Evolutionary conservation across 768 basidiomycete genomes (phyloP), one percentile per base, ranked within the genome.

Genomic region (Boletus pseudo-olivaceus): DNA sequence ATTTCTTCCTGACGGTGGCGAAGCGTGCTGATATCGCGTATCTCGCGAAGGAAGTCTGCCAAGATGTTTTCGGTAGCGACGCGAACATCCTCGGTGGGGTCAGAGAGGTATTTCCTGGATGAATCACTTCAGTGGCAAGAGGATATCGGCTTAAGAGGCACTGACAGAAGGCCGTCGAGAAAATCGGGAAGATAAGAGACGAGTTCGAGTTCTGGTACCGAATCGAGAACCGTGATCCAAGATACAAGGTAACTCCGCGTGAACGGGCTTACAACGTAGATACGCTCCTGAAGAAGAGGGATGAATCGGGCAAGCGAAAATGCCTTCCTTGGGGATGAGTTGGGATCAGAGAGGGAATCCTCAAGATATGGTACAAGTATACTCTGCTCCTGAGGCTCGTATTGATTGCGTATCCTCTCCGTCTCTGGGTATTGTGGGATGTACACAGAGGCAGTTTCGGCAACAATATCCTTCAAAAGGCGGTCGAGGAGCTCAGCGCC

Each of bases 381-480:
- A 12, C 85, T 80, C 54, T 70, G 62, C 17, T 70, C 73, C 53
- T 76, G 75, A 40, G 70, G 65, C 42, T 82, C 79, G 29, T 62
- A 67, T 46, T 73, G 67, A 41, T 72, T 56, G 44, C 86, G 78
- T 43, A 82, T 73, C 61, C 80, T 84, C 67, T 87, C 88, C 0
- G 86, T 88, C 66, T 92, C 90, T 3, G 86, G 82, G 66, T 90
- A 90, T 54, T 90, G 84, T 10, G 94, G 93, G 48, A 97, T 87
- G 68, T 97, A 98, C 34, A 90, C 88, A 1, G 94, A 93, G 2
- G 96, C 97, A 8, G 93, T 91, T 72, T 98, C 97, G 12, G 94
- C 89, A 5, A 98, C 96, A 45, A 98, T 96, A 62, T 99, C 97
- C 67, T 98, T 98, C 62, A 99, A 81, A n/a, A 98, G 81, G 19